phyloP scores from a whole-genome alignment of 2,329 filamentous ascomycete species.

The Alternaria rosae region DNA sequence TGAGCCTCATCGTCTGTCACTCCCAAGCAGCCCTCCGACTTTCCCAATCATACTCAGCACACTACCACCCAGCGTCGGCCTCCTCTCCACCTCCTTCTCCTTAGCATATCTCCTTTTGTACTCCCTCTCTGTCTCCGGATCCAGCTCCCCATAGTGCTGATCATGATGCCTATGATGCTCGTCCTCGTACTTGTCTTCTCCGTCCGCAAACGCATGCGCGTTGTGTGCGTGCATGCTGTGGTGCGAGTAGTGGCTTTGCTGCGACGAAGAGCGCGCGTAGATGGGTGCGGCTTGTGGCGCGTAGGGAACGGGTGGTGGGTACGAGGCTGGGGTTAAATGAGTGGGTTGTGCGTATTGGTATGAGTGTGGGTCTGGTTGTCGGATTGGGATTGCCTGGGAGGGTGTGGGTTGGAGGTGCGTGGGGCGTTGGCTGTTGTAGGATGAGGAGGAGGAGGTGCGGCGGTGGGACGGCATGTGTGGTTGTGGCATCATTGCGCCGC shows the following conservation, averaged over 20 bases:
- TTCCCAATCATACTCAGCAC: conserved; percentile 26
- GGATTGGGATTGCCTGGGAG: conserved; percentile 10
- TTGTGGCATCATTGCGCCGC: background rate
- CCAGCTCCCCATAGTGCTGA: conserved; percentile 16
- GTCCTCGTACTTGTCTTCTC: conserved; percentile 11
- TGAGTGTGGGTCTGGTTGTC: background rate
- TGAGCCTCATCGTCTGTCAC: conserved; percentile 9
- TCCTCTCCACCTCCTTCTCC: conserved; percentile 27
- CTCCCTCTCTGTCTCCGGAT: conserved; percentile 20
- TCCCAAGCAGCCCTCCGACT: conserved; percentile 17
- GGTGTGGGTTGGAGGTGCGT: background rate
- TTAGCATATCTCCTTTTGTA: conserved; percentile 26
- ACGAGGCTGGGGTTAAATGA: background rate
- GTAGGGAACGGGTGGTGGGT: conserved; percentile 9
- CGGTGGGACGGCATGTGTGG: background rate
- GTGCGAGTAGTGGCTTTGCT: conserved; percentile 9
- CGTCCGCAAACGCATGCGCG: conserved; percentile 14
- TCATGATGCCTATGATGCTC: background rate
- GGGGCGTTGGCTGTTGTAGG: background rate
- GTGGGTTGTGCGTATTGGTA: conserved; percentile 2
- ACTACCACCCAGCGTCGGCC: conserved; percentile 41
- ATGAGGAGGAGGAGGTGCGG: conserved; percentile 15
- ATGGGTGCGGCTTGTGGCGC: background rate
- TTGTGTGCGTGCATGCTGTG: conserved; percentile 8
- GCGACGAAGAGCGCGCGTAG: conserved; percentile 11